Base-by-base conservation (phyloP, 371 early-diverging fungal species). In the Scutellospora calospora region DNA sequence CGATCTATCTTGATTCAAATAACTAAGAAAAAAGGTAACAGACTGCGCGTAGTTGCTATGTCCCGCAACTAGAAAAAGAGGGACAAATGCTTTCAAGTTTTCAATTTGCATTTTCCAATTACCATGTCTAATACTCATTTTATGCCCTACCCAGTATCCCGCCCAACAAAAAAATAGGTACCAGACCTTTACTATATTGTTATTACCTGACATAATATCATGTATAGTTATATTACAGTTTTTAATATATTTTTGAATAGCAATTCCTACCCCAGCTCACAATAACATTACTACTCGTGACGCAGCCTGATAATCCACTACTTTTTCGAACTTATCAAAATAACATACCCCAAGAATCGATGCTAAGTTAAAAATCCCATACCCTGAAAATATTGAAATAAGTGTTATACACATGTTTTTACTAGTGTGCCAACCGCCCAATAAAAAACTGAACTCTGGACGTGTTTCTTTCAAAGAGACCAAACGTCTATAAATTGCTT, bases 111-210 rank as follows among this genome's bases (percentile, higher is more conserved):
- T 72, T 22, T 72, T 22, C 8, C 20, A 51, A n/a, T 72, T 72
- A 14, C 52, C 51, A 5, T 25, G 20, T 51, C 31, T 27, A 51
- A 72, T 72, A n/a, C 73, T 27, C 8, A 68, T 68, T 29, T 68
- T 68, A 20, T 68, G 69, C 9, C 54, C 45, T 11, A 72, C 6
- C 29, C 52, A 72, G n/a, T 29, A 65, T 65, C 66, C 66, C 1
- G 31, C 31, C 1, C 3, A 57, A 27, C 12, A 22, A 49, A 31
- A 74, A 74, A 27, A 74, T 16, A 55, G 20, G 27, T 52, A 52
- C 57, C 75, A 74, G 9, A 55, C 55, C 55, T 74, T 74, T 35
- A 57, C 6, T 2, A 74, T 20, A 52, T 74, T 74, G 33, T 74
- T 74, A 55, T 74, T 8, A 27, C n/a, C 22, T 12, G 31, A 20